Evolutionary conservation across 371 early-diverging fungal genomes (phyloP), one percentile per base, ranked within the genome.

Genomic region (Mortierella sp.): DNA sequence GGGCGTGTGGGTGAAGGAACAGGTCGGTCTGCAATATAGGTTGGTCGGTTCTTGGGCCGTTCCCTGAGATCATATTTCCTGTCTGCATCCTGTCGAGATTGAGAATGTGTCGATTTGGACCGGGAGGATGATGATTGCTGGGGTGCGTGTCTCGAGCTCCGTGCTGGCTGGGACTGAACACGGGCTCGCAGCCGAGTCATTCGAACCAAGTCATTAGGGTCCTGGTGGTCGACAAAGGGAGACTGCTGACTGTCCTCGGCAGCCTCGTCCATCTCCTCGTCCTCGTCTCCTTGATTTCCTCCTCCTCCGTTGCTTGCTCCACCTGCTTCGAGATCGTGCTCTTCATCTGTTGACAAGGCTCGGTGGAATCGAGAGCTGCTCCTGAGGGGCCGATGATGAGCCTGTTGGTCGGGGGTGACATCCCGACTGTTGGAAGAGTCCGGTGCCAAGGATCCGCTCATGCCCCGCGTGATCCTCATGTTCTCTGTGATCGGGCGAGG

Each of bases 401-500:
- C 58, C 19, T 31, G 47, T 48, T 55, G 69, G 44, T 76, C 79
- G 19, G 79, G 79, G 2, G 79, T 75, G 1, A 79, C 69, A 50
- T 83, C 84, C 26, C 78, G 75, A 64, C 76, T 78, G 26, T 82
- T 77, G 13, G 84, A 63, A 5, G 79, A 76, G 31, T 79, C 84
- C 1, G 73, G 76, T 11, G 45, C 65, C 8, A 82, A 37, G 4
- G 76, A 72, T 26, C 73, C 64, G 16, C 71, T 70, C 84, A 83
- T 83, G 48, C 76, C 79, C 29, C 84, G 71, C 1, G 84, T 83
- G 64, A 83, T 79, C 64, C 84, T 74, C 84, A 83, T 83, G 45
- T 79, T 79, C 58, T 83, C 84, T 1, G 73, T 66, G 26, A 83
- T 76, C 0, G 69, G 64, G 26, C 84, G 75, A 48, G 75, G 84